Conservation (phyloP, 2,329 filamentous ascomycete species). For the Sarocladium kiliense region DNA sequence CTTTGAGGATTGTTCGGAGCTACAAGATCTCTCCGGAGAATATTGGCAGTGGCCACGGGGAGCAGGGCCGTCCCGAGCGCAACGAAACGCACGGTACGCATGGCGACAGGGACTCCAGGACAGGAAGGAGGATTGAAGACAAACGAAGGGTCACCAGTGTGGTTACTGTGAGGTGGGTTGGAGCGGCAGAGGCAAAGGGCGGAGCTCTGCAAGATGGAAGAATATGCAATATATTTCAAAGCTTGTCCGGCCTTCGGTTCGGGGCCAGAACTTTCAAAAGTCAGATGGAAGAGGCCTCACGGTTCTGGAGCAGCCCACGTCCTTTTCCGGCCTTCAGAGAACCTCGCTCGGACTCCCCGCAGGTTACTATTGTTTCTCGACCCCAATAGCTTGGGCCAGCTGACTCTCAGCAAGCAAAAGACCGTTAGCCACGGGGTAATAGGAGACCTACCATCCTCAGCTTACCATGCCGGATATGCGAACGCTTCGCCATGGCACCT, state of each 20-base stretch:
- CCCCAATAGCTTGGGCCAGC: not conserved
- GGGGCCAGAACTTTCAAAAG: not conserved
- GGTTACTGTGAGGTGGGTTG: not conserved
- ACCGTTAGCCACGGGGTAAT: not conserved
- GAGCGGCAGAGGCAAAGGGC: not conserved
- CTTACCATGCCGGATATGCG: not conserved
- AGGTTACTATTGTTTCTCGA: not conserved
- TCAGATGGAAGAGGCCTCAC: not conserved
- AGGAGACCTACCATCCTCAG: not conserved
- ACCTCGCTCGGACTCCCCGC: not conserved
- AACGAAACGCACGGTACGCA: not conserved
- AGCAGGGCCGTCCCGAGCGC: not conserved
- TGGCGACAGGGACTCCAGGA: not conserved
- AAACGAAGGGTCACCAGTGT: not conserved
- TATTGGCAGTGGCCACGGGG: constrained; percentile 15
- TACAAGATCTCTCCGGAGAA: constrained; percentile 13
- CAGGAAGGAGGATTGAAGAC: not conserved
- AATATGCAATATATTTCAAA: not conserved
- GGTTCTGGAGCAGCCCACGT: not conserved
- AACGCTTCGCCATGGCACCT: not conserved
- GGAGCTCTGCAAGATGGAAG: not conserved
- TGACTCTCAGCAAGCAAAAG: not conserved
- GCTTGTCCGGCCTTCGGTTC: not conserved
- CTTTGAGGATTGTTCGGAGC: constrained; percentile 10
- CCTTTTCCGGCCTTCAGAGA: not conserved